These are phyloP conservation scores for Ailanthus altissimus DNA, from an alignment of 345 rosid species.

Conservation along the genomic window DNA sequence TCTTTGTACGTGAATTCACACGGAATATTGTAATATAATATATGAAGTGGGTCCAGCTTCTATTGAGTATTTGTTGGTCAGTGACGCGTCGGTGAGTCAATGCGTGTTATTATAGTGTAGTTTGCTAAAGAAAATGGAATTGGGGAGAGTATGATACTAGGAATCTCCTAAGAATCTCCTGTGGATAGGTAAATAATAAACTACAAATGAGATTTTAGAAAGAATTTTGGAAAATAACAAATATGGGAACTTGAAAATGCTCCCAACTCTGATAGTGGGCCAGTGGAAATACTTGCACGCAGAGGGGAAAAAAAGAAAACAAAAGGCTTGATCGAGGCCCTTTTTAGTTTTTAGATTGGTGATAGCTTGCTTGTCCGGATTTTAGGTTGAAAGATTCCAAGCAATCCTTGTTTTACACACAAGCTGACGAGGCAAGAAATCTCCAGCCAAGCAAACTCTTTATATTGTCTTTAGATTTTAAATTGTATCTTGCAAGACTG, in stretches of 20 bases:
- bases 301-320: not conserved
- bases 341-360: not conserved
- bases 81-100: not conserved
- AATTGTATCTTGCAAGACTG: too few species aligned
- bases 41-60: not conserved
- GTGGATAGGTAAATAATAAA: not conserved
- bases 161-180: constrained; percentile 36
- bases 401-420: not conserved
- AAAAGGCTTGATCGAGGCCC: not conserved
- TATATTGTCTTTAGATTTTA: too few species aligned
- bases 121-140: not conserved
- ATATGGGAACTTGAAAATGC: constrained; percentile 10
- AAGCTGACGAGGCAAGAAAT: not conserved
- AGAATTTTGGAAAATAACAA: not conserved
- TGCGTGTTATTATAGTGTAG: not conserved
- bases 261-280: not conserved
- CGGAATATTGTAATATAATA: not conserved
- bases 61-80: not conserved
- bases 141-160: constrained; percentile 10
- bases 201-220: not conserved
- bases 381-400: not conserved
- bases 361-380: not conserved
- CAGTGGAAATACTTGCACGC: not conserved
- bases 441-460: not conserved
- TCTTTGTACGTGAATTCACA: not conserved